phyloP scores from a whole-genome alignment of 345 rosid genomes.

The Heritiera littoralis region DNA sequence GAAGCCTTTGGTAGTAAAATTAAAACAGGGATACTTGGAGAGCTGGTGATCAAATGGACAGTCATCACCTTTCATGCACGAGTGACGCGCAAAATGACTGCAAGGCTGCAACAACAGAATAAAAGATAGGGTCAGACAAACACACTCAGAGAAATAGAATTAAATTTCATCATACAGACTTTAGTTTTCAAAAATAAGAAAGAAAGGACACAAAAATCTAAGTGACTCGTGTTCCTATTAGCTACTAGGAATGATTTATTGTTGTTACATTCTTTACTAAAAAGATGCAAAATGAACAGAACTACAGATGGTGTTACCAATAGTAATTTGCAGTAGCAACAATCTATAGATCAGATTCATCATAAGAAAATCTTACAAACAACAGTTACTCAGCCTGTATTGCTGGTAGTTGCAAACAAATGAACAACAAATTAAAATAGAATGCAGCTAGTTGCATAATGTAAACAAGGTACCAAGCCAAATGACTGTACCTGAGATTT shows the following conservation, averaged over 20 bases:
- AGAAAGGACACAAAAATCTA: background rate
- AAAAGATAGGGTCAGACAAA: background rate
- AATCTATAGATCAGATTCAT: background rate
- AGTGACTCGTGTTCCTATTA: background rate
- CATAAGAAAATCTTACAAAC: conserved; percentile 9
- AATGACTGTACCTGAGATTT: conserved; percentile 57
- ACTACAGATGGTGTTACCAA: conserved; percentile 9
- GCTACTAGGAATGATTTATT: background rate
- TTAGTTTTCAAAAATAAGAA: no score
- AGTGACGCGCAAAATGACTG: conserved; percentile 71
- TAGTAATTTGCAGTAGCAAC: background rate
- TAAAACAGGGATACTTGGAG: conserved; percentile 76
- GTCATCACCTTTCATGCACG: conserved; percentile 88
- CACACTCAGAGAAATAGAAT: background rate
- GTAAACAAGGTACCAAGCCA: background rate
- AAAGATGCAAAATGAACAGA: background rate
- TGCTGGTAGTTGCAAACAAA: background rate
- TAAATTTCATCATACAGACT: background rate
- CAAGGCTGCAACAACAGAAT: conserved; percentile 73
- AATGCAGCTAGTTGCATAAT: conserved; percentile 1
- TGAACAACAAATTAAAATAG: background rate
- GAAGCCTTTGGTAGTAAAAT: conserved; percentile 50
- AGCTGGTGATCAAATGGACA: conserved; percentile 94
- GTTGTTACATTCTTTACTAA: conserved; percentile 3
- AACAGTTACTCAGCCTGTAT: background rate